Percentiles rank a stretch among this genome's conserved stretches.
Conservation (phyloP, 768 basidiomycete species). For the Russula brevipes region DNA sequence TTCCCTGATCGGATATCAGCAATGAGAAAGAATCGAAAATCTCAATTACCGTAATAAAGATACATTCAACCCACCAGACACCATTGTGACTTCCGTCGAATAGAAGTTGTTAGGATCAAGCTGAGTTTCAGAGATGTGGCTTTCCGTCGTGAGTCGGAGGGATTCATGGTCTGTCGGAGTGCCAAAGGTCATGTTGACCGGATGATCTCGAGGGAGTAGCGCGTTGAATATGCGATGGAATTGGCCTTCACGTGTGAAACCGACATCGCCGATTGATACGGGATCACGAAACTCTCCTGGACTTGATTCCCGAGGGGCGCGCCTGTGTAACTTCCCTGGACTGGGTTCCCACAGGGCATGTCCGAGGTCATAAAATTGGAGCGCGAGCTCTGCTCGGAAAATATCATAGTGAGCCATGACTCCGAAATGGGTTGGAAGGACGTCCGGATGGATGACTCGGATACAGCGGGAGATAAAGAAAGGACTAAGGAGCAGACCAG, state of each 20-base stretch:
- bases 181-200: not conserved
- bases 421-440: not conserved
- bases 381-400: not conserved
- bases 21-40: not conserved
- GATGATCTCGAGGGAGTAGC: not conserved
- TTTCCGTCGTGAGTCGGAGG: not conserved
- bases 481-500: not conserved
- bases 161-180: not conserved
- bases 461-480: not conserved
- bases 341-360: not conserved
- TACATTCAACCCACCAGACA: not conserved
- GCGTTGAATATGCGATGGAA: slow-evolving; percentile 3
- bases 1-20: not conserved
- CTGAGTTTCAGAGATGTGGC: not conserved
- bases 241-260: not conserved
- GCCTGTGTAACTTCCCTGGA: no score
- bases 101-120: not conserved
- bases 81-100: not conserved
- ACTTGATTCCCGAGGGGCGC: not conserved
- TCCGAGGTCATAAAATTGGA: not conserved
- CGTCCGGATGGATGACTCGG: not conserved
- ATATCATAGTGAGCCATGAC: not conserved
- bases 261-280: not conserved
- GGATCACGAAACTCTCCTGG: not conserved
- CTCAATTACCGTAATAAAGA: not conserved